phyloP scores from a whole-genome alignment of 2,329 filamentous ascomycete genomes.

The Microcera coccophila region DNA sequence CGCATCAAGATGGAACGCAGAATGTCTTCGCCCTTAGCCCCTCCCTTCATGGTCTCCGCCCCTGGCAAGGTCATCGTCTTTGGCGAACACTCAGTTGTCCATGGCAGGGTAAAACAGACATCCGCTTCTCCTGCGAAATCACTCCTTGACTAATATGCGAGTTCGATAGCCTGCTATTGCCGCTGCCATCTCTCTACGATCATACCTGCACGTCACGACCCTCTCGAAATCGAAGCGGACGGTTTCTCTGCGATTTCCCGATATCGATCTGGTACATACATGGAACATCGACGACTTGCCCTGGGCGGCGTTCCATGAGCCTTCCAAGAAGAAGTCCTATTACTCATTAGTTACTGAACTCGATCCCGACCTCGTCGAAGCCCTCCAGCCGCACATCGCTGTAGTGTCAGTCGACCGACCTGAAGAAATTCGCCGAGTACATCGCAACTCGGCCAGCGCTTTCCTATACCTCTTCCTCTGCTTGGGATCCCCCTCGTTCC shows the following conservation, averaged over 20 bases:
- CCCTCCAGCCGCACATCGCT: constrained; percentile 74
- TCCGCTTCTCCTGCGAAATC: constrained; percentile 1
- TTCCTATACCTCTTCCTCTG: constrained; percentile 94
- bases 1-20: constrained; percentile 49
- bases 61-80: constrained; percentile 98
- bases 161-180: constrained; percentile 74
- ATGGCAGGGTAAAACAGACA: constrained; percentile 70
- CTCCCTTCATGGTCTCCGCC: constrained; percentile 95
- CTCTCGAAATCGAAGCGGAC: constrained; percentile 88
- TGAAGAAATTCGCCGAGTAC: constrained; percentile 75
- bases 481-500: constrained; percentile 72
- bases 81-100: constrained; percentile 95
- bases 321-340: constrained; percentile 89
- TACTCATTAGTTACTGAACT: constrained; percentile 83
- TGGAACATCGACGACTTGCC: constrained; percentile 93
- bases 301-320: constrained; percentile 75
- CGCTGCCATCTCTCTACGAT: constrained; percentile 89
- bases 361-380: constrained; percentile 75
- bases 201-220: constrained; percentile 92
- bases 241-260: constrained; percentile 82
- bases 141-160: constrained; percentile 15
- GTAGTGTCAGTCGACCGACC: constrained; percentile 63
- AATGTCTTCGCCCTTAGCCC: constrained; percentile 65
- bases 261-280: constrained; percentile 83
- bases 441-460: constrained; percentile 73